Evolutionary conservation across 306 rosid genomes (phyloP).

Genomic region (Begonia loranthoides): DNA sequence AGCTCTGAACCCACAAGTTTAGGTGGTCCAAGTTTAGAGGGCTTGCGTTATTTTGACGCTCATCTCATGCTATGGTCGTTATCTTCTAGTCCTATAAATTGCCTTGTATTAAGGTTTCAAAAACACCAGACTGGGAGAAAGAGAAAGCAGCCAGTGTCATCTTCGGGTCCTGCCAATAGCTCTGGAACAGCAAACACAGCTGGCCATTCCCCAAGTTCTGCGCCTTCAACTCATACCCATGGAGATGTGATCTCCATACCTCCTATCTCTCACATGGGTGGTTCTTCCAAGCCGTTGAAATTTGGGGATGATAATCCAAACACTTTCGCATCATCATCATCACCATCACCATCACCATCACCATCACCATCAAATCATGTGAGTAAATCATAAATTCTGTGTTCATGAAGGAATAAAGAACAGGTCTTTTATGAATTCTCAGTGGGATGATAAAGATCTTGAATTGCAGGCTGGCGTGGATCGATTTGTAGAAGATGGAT

Average conservation of each 20-base stretch:
- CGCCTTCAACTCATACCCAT: slow-evolving; percentile 98
- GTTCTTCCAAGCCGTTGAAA: slow-evolving; percentile 75
- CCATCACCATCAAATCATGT: slow-evolving; percentile 93
- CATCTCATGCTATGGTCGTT: too few relatives aligned
- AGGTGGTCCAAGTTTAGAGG: too few relatives aligned
- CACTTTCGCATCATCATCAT: slow-evolving; percentile 76
- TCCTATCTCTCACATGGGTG: slow-evolving; percentile 53
- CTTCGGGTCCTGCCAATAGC: slow-evolving; percentile 99
- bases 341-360: too few relatives aligned
- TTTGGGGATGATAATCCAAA: slow-evolving; percentile 70
- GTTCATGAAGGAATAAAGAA: slow-evolving; percentile 30
- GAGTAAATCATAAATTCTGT: slow-evolving; percentile 22
- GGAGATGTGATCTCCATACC: slow-evolving; percentile 98
- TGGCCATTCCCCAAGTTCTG: slow-evolving; percentile 96
- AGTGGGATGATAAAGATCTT: slow-evolving; percentile 7
- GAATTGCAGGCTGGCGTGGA: neutral
- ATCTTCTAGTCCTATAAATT: too few relatives aligned
- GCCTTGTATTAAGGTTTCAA: slow-evolving; percentile 60
- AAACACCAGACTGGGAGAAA: slow-evolving; percentile 93
- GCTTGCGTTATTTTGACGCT: too few relatives aligned
- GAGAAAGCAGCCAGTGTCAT: slow-evolving; percentile 94
- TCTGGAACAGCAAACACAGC: slow-evolving; percentile 94
- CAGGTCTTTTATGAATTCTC: slow-evolving; percentile 51
- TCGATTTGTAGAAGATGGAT: neutral
- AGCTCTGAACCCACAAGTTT: neutral